phyloP scores from a whole-genome alignment of 208 protist genomes.

The Dictyostelium gargantuum region DNA sequence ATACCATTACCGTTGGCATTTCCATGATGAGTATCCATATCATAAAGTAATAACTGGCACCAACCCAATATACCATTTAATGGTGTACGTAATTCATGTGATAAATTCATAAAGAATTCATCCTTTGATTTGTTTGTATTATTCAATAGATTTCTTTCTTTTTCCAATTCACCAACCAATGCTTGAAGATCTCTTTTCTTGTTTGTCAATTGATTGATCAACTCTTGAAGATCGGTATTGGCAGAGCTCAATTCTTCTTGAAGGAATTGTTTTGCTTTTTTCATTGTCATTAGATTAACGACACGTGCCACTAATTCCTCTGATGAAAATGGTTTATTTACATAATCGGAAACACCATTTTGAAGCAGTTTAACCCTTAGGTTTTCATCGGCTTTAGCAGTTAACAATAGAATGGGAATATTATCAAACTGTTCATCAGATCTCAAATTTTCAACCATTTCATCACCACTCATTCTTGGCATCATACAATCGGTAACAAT shows the following conservation, averaged over 20 bases:
- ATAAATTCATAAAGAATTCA: constrained; percentile 56
- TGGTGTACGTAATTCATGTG: constrained; percentile 62
- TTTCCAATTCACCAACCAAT: constrained; percentile 4
- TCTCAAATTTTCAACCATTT: constrained; percentile 43
- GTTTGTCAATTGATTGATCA: neutral
- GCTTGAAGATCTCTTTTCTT: constrained; percentile 30
- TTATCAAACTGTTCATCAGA: constrained; percentile 27
- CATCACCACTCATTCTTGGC: constrained; percentile 57
- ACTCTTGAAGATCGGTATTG: neutral
- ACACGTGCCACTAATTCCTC: constrained; percentile 49
- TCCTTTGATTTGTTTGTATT: constrained; percentile 47
- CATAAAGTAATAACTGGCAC: constrained; percentile 16
- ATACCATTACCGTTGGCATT: neutral
- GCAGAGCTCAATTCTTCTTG: constrained; percentile 30
- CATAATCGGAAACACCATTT: constrained; percentile 70
- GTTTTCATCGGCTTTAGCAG: constrained; percentile 71
- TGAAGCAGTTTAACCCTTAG: constrained; percentile 40
- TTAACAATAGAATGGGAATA: constrained; percentile 71
- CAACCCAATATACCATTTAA: constrained; percentile 48
- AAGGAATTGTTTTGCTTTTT: constrained; percentile 48
- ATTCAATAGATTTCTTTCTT: neutral
- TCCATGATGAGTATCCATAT: neutral
- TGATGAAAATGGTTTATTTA: constrained; percentile 73
- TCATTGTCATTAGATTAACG: constrained; percentile 32
- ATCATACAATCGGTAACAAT: constrained; percentile 68